Evolutionary conservation across 352 stramenopile species (phyloP).

Genomic region (Phytophthora hibernalis): DNA sequence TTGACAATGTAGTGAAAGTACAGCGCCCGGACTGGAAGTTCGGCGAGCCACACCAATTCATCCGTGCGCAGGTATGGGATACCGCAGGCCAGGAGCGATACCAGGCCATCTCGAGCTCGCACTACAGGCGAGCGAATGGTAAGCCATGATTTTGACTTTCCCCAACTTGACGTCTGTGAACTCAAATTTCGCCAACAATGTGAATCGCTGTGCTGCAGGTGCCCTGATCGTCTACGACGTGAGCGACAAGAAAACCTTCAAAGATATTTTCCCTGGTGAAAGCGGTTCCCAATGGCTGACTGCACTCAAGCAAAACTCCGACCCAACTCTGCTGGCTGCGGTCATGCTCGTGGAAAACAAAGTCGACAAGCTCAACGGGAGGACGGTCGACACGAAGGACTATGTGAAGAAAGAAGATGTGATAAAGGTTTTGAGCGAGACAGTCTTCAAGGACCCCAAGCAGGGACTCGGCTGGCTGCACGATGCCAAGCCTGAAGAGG

Average conservation of each 20-base stretch:
- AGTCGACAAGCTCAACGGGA: slow-evolving; percentile 56
- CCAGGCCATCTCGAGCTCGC: slow-evolving; percentile 76
- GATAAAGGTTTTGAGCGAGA: slow-evolving; percentile 51
- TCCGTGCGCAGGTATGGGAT: slow-evolving; percentile 77
- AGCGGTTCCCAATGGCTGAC: slow-evolving; percentile 66
- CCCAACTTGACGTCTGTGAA: not conserved
- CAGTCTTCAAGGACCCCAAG: slow-evolving; percentile 60
- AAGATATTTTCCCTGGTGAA: slow-evolving; percentile 63
- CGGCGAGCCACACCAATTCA: slow-evolving; percentile 68
- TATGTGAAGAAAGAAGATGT: slow-evolving; percentile 63
- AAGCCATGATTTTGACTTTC: not conserved
- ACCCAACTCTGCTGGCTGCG: slow-evolving; percentile 56
- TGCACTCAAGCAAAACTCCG: slow-evolving; percentile 69
- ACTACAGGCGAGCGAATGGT: slow-evolving; percentile 75
- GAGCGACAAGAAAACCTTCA: slow-evolving; percentile 67
- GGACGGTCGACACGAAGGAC: slow-evolving; percentile 39
- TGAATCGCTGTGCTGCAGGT: slow-evolving; percentile 27
- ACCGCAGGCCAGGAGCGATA: slow-evolving; percentile 75
- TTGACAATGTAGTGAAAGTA: slow-evolving; percentile 50
- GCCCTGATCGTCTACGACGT: slow-evolving; percentile 79
- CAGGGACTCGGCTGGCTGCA: slow-evolving; percentile 64
- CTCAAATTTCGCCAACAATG: not conserved
- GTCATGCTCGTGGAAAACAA: slow-evolving; percentile 85
- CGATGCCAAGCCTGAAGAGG: slow-evolving; percentile 46
- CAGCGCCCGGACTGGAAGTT: slow-evolving; percentile 75